Base-by-base conservation (phyloP, 306 rosid species). In the Psophocarpus tetragonolobus region DNA sequence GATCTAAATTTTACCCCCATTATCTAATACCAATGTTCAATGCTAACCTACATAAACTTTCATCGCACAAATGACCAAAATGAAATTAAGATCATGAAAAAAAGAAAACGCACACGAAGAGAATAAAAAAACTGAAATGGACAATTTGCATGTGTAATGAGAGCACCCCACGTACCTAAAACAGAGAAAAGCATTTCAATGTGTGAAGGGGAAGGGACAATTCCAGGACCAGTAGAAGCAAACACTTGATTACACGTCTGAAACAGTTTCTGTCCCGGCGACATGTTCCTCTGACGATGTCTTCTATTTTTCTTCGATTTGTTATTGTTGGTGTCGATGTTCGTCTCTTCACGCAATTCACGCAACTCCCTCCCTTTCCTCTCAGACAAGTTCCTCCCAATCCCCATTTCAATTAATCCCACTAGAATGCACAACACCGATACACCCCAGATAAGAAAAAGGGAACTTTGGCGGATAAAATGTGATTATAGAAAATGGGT, bases 231-330 rank as follows among this genome's bases (percentile, higher is more conserved):
- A 67, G 73, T 78, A 21, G 67, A 76, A 62, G 91, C 88, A 71
- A 90, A 94, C 27, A 94, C 95, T 23, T 83, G 65, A 73, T 73
- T 82, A 81, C 98, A 94, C 32, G 87, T 89, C 41, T 89, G 91
- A 68, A 77, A 90, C 20, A 94, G 83, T 68, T 8, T 87, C 91
- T 85, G 94, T 64, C 90, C 87, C 73, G 84, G 85, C 68, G 68
- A 66, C 87, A 85, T 88, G 90, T 76, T 91, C 87, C 78, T 90
- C 21, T 30, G 80, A 7, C 91, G 89, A 5, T 74, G 41, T 11
- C 91, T 86, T 74, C 98, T 84, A 83, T 26, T 73, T 85, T 67
- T 91, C 85, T 73, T 90, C 1, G 87, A 35, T 78, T 87, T 90
- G 87, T 48, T 71, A n/a, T 71, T 45, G 20, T 12, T 56, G 36